phyloP scores from a whole-genome alignment of 2,329 filamentous ascomycete genomes.

The Grosmannia penicillata region DNA sequence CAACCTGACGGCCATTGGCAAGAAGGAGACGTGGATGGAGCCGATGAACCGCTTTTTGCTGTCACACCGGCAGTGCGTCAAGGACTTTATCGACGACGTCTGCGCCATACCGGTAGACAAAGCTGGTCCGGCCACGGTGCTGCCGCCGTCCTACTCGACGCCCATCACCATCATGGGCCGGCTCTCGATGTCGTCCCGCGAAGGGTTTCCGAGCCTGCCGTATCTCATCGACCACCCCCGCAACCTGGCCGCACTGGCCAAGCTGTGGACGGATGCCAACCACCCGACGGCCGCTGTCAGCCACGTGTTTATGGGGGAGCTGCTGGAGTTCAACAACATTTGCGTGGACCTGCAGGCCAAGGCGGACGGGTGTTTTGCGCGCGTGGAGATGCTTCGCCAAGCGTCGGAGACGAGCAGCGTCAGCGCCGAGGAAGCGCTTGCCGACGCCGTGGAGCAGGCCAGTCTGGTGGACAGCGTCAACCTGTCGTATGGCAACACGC shows the following conservation, averaged over 20 bases:
- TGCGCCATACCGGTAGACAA: conserved; percentile 68
- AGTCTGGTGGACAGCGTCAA: conserved; percentile 22
- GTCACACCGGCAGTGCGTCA: conserved; percentile 64
- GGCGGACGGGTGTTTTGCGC: conserved; percentile 34
- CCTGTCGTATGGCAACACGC: conserved; percentile 19
- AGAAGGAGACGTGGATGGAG: conserved; percentile 98
- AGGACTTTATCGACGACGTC: conserved; percentile 72
- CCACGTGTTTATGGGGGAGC: conserved; percentile 32
- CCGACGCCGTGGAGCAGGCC: conserved; percentile 32
- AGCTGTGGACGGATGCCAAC: conserved; percentile 56
- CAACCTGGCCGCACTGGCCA: conserved; percentile 71
- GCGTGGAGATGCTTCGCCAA: conserved; percentile 29
- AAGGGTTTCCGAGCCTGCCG: conserved; percentile 85
- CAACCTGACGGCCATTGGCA: conserved; percentile 82
- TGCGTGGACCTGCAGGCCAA: conserved; percentile 35
- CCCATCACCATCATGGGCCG: conserved; percentile 80
- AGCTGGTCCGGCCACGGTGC: conserved; percentile 32
- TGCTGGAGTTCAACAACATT: conserved; percentile 36
- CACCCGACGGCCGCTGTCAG: conserved; percentile 16
- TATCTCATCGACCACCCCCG: conserved; percentile 84
- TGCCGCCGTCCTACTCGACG: conserved; percentile 80
- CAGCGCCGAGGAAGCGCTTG: conserved; percentile 18
- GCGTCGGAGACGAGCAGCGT: conserved; percentile 16
- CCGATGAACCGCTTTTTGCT: conserved; percentile 86
- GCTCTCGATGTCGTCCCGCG: conserved; percentile 63